Percentiles rank a stretch among this genome's conserved stretches.
Conservation (phyloP, 2,329 filamentous ascomycete genomes). For the Aspergillus nomiae region DNA sequence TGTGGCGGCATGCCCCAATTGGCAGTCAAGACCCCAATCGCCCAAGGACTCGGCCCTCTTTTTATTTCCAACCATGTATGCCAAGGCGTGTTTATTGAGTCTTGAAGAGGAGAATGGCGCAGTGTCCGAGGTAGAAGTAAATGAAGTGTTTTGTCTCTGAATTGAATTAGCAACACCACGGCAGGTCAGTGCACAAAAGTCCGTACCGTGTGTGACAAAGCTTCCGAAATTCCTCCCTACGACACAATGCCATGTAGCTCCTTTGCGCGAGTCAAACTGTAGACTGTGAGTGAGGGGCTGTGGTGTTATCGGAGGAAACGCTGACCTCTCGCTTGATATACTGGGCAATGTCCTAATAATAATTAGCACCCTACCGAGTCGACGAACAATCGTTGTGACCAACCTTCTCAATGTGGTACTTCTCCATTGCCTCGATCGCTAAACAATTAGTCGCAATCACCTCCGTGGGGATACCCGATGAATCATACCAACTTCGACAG, state of each 20-base stretch:
- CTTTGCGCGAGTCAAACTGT: slow-evolving; percentile 95
- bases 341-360: slow-evolving; percentile 83
- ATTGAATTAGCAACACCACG: neutral
- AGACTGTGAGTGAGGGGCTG: slow-evolving; percentile 24
- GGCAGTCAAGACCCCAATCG: neutral
- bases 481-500: slow-evolving; percentile 85
- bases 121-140: slow-evolving; percentile 99
- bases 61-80: neutral
- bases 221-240: slow-evolving; percentile 98
- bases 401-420: slow-evolving; percentile 73
- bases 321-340: slow-evolving; percentile 90
- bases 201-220: slow-evolving; percentile 91
- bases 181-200: neutral
- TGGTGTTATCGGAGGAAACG: slow-evolving; percentile 17
- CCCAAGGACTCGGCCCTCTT: neutral
- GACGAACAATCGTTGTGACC: neutral
- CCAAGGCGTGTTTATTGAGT: slow-evolving; percentile 66
- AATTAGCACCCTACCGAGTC: neutral
- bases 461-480: neutral
- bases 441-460: slow-evolving; percentile 29
- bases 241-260: slow-evolving; percentile 98
- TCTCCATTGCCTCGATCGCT: slow-evolving; percentile 73
- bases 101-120: slow-evolving; percentile 97
- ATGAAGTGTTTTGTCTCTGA: slow-evolving; percentile 99
- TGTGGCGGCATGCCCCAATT: neutral